Percentiles rank a stretch among this genome's conserved stretches.
These are phyloP conservation scores for Nannizziopsis arthrosporioides DNA, from an alignment of 2,329 filamentous ascomycete genomes.

Conservation along the genomic window DNA sequence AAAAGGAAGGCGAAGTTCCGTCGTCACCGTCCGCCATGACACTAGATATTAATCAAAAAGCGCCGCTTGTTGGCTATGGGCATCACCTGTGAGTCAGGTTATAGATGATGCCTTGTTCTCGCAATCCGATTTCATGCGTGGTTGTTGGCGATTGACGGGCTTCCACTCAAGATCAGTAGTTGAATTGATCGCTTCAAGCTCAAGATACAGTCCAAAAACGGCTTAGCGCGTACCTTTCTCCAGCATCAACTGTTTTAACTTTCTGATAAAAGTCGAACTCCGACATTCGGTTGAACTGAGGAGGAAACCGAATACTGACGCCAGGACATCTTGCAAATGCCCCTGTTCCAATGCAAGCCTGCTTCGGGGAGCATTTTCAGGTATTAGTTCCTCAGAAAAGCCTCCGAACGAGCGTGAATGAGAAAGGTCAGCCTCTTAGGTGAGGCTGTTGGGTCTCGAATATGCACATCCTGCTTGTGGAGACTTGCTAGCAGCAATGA, in stretches of 20 bases:
- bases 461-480: slow-evolving; percentile 19
- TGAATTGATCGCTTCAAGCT: background rate
- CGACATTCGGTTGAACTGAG: too few species aligned
- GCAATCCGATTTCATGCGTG: too few species aligned
- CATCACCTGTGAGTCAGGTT: background rate
- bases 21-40: slow-evolving; percentile 61
- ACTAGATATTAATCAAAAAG: background rate
- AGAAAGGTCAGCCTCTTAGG: slow-evolving; percentile 18
- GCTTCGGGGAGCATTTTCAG: background rate
- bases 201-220: slow-evolving; percentile 3
- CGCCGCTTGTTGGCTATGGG: background rate
- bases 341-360: background rate
- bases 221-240: slow-evolving; percentile 8
- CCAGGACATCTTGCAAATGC: background rate
- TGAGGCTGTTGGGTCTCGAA: slow-evolving; percentile 23
- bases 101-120: too few species aligned
- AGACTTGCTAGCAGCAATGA: slow-evolving; percentile 13
- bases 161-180: too few species aligned
- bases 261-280: background rate
- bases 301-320: background rate
- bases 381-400: background rate
- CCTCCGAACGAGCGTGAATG: slow-evolving; percentile 17
- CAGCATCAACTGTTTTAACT: background rate
- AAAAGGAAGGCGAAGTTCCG: slow-evolving; percentile 54
- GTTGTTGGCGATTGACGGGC: too few species aligned